phyloP scores from a whole-genome alignment of 345 rosid genomes.

The Bruguiera parviflora region DNA sequence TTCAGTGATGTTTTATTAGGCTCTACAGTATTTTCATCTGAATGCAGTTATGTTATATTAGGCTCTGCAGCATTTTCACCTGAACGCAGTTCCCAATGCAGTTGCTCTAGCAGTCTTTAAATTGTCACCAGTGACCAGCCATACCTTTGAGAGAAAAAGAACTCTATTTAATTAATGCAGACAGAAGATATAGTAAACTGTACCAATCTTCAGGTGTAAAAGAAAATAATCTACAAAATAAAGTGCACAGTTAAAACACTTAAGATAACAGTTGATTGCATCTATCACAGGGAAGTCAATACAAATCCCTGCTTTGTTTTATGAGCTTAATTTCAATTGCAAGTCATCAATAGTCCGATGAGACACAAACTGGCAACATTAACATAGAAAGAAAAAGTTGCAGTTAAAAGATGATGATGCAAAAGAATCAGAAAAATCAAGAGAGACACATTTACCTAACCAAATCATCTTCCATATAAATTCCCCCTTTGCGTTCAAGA shows the following conservation, averaged over 20 bases:
- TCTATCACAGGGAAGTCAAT: background rate
- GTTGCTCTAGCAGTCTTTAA: slow-evolving; percentile 35
- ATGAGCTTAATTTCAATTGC: too few relatives aligned
- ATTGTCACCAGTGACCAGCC: slow-evolving; percentile 37
- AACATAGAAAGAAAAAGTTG: too few relatives aligned
- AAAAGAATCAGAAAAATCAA: too few relatives aligned
- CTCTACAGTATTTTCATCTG: slow-evolving; percentile 25
- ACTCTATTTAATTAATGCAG: background rate
- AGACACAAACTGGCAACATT: too few relatives aligned
- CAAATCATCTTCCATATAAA: too few relatives aligned
- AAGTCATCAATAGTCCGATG: too few relatives aligned
- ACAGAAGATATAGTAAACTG: background rate
- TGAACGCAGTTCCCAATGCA: slow-evolving; percentile 32
- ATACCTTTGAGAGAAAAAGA: slow-evolving; percentile 15
- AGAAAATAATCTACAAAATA: background rate
- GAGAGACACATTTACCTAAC: too few relatives aligned
- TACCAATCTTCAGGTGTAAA: background rate
- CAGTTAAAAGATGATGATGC: too few relatives aligned
- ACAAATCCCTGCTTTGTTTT: background rate
- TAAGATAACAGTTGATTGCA: background rate
- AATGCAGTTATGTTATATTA: slow-evolving; percentile 17
- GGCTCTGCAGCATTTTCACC: slow-evolving; percentile 20
- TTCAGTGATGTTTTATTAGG: slow-evolving; percentile 26
- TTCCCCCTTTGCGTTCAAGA: too few relatives aligned
- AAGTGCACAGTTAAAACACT: background rate